phyloP scores from a whole-genome alignment of 1,139 yeast species.

The Diutina pseudorugosa region DNA sequence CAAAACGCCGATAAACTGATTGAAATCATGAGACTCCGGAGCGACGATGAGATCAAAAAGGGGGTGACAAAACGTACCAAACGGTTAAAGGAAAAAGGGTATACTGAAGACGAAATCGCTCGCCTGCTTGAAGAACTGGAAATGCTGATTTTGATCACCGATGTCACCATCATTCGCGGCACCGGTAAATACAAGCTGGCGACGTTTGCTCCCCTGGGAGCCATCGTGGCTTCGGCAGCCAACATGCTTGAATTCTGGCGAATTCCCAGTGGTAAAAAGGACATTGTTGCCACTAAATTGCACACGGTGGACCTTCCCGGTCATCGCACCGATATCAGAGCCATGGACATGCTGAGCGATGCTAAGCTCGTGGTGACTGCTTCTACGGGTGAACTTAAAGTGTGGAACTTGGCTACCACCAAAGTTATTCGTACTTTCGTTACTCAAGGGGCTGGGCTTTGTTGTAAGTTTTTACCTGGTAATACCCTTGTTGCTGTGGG shows the following conservation, averaged over 20 bases:
- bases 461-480: conserved; percentile 81
- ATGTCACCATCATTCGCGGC: conserved; percentile 51
- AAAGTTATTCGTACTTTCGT: conserved; percentile 70
- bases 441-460: conserved; percentile 70
- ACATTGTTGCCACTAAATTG: conserved; percentile 16
- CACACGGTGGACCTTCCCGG: conserved; percentile 67
- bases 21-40: conserved; percentile 73
- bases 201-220: background rate
- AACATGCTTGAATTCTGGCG: background rate
- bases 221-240: background rate
- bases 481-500: conserved; percentile 84
- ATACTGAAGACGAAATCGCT: conserved; percentile 47
- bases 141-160: conserved; percentile 46
- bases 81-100: conserved; percentile 61
- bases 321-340: conserved; percentile 80
- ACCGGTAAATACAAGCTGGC: conserved; percentile 6
- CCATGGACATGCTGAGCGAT: conserved; percentile 74
- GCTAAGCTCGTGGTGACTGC: conserved; percentile 77
- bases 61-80: conserved; percentile 72
- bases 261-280: background rate
- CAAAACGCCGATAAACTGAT: conserved; percentile 72
- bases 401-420: conserved; percentile 72
- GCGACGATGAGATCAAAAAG: conserved; percentile 67
- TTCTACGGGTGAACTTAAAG: conserved; percentile 76
- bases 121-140: conserved; percentile 42